These are phyloP conservation scores for Acanthamoeba quina DNA, from an alignment of 208 protist genomes.

Conservation along the genomic window DNA sequence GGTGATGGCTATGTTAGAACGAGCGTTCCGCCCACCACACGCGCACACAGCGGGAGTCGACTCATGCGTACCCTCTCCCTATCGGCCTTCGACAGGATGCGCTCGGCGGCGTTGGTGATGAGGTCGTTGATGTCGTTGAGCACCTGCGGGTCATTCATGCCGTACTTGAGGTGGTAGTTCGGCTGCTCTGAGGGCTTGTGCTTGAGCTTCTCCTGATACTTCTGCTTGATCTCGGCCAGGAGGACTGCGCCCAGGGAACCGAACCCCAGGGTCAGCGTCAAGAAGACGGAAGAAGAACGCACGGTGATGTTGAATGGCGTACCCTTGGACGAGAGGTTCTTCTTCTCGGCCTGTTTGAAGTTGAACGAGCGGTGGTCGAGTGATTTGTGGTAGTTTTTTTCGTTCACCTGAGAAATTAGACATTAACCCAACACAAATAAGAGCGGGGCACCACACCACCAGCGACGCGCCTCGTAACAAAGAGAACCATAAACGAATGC, in stretches of 20 bases:
- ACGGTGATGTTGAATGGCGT: slow-evolving; percentile 3
- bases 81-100: slow-evolving; percentile 50
- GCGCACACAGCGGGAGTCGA: background rate
- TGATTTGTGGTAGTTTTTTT: slow-evolving; percentile 88
- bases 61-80: slow-evolving; percentile 39
- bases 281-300: slow-evolving; percentile 26
- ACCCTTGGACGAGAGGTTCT: slow-evolving; percentile 82
- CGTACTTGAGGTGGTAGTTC: slow-evolving; percentile 73
- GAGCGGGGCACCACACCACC: background rate
- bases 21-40: background rate
- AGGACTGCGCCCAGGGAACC: background rate
- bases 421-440: background rate
- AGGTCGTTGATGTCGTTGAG: slow-evolving; percentile 73
- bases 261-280: background rate
- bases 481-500: background rate
- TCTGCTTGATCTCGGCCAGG: slow-evolving; percentile 80
- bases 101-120: slow-evolving; percentile 71
- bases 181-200: slow-evolving; percentile 24
- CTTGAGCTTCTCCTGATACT: slow-evolving; percentile 77
- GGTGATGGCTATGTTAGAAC: background rate
- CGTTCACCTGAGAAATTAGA: slow-evolving; percentile 73
- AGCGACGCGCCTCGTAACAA: background rate
- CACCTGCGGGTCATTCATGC: slow-evolving; percentile 73
- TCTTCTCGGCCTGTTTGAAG: slow-evolving; percentile 91
- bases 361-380: slow-evolving; percentile 87